Conservation (phyloP, 768 basidiomycete species). For the Phlegmacium glaucopus region DNA sequence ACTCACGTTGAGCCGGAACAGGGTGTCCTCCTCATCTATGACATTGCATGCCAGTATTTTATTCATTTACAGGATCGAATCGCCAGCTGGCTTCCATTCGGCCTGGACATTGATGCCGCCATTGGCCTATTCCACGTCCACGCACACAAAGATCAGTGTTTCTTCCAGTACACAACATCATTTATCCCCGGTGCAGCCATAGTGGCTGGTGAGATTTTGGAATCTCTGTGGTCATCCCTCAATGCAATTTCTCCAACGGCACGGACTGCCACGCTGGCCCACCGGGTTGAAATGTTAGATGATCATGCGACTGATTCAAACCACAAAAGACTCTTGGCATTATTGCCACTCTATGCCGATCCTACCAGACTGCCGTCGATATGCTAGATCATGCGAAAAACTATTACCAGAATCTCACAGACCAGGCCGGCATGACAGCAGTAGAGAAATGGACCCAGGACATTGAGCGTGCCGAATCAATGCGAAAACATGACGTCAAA, state of each 20-base stretch:
- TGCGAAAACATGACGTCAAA: no score
- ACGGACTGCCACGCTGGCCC: conserved; percentile 11
- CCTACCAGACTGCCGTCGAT: not conserved
- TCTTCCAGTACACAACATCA: conserved; percentile 15
- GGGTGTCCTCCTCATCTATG: no score
- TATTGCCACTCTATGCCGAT: not conserved
- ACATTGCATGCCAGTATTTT: no score
- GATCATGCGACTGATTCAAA: conserved; percentile 24
- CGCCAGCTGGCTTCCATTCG: not conserved
- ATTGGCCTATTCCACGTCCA: conserved; percentile 27
- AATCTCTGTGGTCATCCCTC: conserved; percentile 15
- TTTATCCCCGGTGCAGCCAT: conserved; percentile 14
- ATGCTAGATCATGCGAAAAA: no score
- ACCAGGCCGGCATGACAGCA: no score
- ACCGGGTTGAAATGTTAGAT: conserved; percentile 16
- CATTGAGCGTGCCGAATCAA: no score
- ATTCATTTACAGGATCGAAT: no score
- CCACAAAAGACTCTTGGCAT: conserved; percentile 20
- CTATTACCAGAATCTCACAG: no score
- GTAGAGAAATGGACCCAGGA: no score
- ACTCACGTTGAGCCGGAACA: no score
- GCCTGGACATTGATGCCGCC: conserved; percentile 6
- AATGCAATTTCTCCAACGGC: conserved; percentile 13
- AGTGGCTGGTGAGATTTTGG: conserved; percentile 13
- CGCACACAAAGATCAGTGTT: conserved; percentile 23